Evolutionary conservation across 805 yeast genomes (phyloP).

Genomic region (Cyberlindnera maritima): DNA sequence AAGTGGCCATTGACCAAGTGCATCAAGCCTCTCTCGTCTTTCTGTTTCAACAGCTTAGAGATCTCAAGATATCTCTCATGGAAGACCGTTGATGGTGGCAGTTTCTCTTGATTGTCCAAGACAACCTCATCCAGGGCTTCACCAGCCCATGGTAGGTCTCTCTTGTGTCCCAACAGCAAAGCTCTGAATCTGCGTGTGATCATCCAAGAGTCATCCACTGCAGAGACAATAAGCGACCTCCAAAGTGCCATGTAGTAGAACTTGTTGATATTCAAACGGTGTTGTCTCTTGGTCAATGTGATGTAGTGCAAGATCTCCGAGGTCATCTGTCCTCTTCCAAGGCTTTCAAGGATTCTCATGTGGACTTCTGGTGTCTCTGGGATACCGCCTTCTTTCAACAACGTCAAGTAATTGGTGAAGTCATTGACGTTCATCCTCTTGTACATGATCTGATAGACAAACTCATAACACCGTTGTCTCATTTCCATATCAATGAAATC

Average conservation of each 20-base stretch:
- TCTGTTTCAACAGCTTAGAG: neutral
- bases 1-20: constrained; percentile 12
- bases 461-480: constrained; percentile 9
- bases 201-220: neutral
- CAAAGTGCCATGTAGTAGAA: constrained; percentile 8
- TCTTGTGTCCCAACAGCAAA: constrained; percentile 1
- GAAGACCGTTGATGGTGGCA: neutral
- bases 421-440: constrained; percentile 14
- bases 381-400: constrained; percentile 14
- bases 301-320: constrained; percentile 4
- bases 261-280: neutral
- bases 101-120: neutral
- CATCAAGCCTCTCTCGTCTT: constrained; percentile 10
- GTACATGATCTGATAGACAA: constrained; percentile 8
- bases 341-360: constrained; percentile 5
- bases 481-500: constrained; percentile 4
- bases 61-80: constrained; percentile 2
- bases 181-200: constrained; percentile 6
- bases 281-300: constrained; percentile 1
- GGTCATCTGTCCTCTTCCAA: constrained; percentile 4
- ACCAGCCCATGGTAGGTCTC: constrained; percentile 5
- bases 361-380: neutral
- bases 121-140: constrained; percentile 1
- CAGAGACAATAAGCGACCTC: constrained; percentile 4
- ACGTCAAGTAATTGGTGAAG: constrained; percentile 5